A percentile compares a stretch with the other conserved stretches of the same genome.
Conservation (phyloP, 495 filamentous ascomycete genomes). For the Xylaria scruposa region DNA sequence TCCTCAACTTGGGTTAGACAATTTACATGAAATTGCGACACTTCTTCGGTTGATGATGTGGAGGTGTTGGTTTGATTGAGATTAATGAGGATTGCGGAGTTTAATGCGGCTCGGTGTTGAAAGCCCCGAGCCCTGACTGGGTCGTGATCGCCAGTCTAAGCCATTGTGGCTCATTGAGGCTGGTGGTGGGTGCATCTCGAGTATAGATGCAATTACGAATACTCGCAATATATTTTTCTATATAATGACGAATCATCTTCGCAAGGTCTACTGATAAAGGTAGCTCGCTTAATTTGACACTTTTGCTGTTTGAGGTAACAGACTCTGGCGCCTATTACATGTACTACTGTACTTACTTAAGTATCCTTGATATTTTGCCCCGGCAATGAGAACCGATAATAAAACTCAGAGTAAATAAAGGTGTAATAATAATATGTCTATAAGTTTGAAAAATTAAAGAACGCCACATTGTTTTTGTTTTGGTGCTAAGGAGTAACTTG, state of each 20-base stretch:
- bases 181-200: neutral
- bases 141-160: conserved; percentile 12
- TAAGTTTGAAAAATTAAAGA: neutral
- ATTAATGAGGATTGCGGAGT: conserved; percentile 9
- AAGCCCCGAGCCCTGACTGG: conserved; percentile 8
- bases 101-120: conserved; percentile 3
- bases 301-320: neutral
- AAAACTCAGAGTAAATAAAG: neutral
- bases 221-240: neutral
- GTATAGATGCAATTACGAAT: neutral
- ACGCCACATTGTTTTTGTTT: neutral
- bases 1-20: neutral
- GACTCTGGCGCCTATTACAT: neutral
- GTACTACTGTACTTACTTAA: neutral
- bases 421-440: neutral
- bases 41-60: neutral
- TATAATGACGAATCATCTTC: neutral
- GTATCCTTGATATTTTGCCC: neutral
- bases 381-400: neutral
- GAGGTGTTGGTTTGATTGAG: conserved; percentile 12
- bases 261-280: neutral
- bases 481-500: neutral
- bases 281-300: neutral
- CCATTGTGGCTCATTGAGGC: neutral
- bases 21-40: conserved; percentile 9